These are phyloP conservation scores for Dendrobium nobile DNA, from an alignment of 106 monocot species.

Conservation along the genomic window DNA sequence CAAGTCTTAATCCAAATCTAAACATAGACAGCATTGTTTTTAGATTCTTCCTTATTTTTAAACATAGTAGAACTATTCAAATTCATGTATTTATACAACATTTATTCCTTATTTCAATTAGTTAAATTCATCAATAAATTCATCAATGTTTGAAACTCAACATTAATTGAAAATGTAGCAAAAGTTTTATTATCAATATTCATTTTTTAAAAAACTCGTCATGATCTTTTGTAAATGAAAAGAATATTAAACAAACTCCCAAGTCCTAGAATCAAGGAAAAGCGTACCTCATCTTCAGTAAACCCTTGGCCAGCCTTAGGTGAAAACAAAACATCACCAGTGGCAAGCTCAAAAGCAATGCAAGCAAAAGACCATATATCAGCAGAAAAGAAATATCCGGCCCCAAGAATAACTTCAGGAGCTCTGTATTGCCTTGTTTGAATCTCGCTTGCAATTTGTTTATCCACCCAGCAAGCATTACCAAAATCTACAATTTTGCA, in stretches of 20 bases:
- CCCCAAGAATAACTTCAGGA: conserved; percentile 86
- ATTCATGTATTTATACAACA: too few species aligned
- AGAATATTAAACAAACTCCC: not conserved
- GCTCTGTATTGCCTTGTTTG: conserved; percentile 90
- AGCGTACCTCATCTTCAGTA: conserved; percentile 86
- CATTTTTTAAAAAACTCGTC: not conserved
- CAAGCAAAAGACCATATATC: conserved; percentile 96
- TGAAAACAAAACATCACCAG: conserved; percentile 79
- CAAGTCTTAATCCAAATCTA: too few species aligned
- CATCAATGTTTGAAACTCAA: not conserved
- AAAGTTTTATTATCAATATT: not conserved
- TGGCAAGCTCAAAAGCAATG: conserved; percentile 92
- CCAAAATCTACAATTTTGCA: conserved; percentile 97
- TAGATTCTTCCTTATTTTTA: too few species aligned
- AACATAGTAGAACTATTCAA: too few species aligned
- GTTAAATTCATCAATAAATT: not conserved
- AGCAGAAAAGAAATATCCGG: conserved; percentile 68
- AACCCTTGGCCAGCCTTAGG: conserved; percentile 58
- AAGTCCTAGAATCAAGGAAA: not conserved
- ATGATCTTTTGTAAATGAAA: not conserved
- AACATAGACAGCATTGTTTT: too few species aligned
- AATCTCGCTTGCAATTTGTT: conserved; percentile 63
- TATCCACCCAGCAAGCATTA: conserved; percentile 81
- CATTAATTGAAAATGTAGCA: not conserved
- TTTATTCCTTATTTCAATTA: too few species aligned